Conservation (phyloP, 768 basidiomycete genomes). For the Boletus rufocinnamomeus region DNA sequence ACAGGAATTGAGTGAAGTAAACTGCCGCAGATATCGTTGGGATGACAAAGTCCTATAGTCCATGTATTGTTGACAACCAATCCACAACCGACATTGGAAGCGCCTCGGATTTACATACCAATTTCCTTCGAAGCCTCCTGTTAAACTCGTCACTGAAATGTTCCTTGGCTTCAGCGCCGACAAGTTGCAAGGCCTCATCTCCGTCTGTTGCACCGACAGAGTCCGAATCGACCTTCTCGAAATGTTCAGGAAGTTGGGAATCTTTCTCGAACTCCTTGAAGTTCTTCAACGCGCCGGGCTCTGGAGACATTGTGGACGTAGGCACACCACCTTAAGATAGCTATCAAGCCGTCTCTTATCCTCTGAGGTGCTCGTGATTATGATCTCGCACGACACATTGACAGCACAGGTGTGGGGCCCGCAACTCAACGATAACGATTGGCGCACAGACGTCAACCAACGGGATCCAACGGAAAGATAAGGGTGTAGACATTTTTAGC, state of each 20-base stretch:
- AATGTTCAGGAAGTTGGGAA: conserved; percentile 8
- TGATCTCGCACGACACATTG: conserved; percentile 10
- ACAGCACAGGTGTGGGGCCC: not conserved
- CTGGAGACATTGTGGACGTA: conserved; percentile 21
- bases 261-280: conserved; percentile 20
- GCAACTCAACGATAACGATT: conserved; percentile 12
- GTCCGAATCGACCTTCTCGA: conserved; percentile 34
- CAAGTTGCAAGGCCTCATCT: conserved; percentile 63
- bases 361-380: conserved; percentile 4
- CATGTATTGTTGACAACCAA: not conserved
- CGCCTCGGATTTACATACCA: conserved; percentile 40
- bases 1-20: conserved; percentile 71
- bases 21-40: conserved; percentile 62
- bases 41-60: conserved; percentile 49
- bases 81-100: not conserved
- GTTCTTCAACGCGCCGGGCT: conserved; percentile 11
- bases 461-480: conserved; percentile 17
- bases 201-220: conserved; percentile 45
- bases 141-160: conserved; percentile 67
- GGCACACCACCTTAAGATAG: not conserved
- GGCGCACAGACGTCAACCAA: conserved; percentile 2
- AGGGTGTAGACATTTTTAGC: conserved; percentile 14
- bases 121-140: conserved; percentile 53
- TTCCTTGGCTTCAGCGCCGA: conserved; percentile 50
- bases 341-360: conserved; percentile 11